Conservation (phyloP, 345 rosid species). For the Syzygium grande region DNA sequence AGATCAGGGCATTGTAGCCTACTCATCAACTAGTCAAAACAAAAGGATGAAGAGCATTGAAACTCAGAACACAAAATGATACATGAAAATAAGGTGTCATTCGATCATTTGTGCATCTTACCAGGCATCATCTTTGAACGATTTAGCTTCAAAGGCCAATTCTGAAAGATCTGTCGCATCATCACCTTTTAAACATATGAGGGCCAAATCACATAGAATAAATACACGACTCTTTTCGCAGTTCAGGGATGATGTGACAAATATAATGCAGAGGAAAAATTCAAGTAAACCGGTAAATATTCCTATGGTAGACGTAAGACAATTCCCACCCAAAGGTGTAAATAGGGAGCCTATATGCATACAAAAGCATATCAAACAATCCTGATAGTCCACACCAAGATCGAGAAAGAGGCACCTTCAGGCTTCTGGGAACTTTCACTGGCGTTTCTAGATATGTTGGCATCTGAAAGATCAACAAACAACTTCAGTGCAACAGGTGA, state of each 20-base stretch:
- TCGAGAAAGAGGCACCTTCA: slow-evolving; percentile 31
- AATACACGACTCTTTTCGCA: not conserved
- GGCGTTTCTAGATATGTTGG: slow-evolving; percentile 1
- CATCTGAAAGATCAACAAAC: slow-evolving; percentile 34
- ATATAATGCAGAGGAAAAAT: not conserved
- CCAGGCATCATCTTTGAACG: slow-evolving; percentile 73
- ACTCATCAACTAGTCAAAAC: not conserved
- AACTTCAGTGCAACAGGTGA: slow-evolving; percentile 20
- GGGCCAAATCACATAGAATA: not conserved
- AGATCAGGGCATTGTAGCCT: not conserved
- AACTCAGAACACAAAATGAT: not conserved
- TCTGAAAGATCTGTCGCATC: slow-evolving; percentile 17
- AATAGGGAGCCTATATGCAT: not conserved
- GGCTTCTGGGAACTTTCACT: slow-evolving; percentile 13
- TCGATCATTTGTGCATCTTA: slow-evolving; percentile 9
- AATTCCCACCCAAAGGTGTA: not conserved
- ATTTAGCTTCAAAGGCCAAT: slow-evolving; percentile 70
- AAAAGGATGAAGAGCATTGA: not conserved
- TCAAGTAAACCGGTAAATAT: not conserved
- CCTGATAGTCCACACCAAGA: not conserved
- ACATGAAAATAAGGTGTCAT: not conserved
- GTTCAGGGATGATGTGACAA: not conserved
- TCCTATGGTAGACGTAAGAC: not conserved
- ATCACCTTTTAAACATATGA: not conserved
- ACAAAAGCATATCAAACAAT: not conserved